A percentile compares a stretch with the other conserved stretches of the same genome.
phyloP scores from a whole-genome alignment of 2,329 filamentous ascomycete genomes.

The Ceratocystis albifundus region DNA sequence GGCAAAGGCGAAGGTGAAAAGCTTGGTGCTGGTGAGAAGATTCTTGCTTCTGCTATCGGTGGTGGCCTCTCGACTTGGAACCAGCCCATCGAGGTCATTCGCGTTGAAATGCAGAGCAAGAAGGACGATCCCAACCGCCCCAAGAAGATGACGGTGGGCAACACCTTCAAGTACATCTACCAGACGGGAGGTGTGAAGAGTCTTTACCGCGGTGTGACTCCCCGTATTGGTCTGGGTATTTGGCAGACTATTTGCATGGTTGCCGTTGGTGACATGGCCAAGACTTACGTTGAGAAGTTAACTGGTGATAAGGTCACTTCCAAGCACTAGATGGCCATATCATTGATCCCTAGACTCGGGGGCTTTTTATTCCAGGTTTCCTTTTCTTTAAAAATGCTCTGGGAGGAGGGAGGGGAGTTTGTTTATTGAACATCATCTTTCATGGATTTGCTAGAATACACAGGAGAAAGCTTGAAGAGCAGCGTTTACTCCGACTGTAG shows the following conservation, averaged over 20 bases:
- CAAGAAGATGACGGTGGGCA: constrained; percentile 97
- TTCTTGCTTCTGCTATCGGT: constrained; percentile 72
- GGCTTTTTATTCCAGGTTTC: not conserved
- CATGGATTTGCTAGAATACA: not conserved
- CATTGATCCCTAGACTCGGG: not conserved
- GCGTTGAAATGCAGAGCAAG: constrained; percentile 99
- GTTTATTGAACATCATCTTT: not conserved
- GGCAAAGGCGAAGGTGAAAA: constrained; percentile 71
- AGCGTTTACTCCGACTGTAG: not conserved
- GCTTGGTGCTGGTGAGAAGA: constrained; percentile 73
- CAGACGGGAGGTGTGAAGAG: constrained; percentile 75
- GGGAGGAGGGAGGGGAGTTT: not conserved
- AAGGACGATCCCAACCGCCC: constrained; percentile 93
- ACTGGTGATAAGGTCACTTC: constrained; percentile 53
- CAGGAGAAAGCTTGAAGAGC: not conserved
- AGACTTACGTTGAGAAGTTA: constrained; percentile 54
- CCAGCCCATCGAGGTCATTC: constrained; percentile 98
- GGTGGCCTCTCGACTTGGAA: constrained; percentile 97
- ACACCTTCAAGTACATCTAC: constrained; percentile 81
- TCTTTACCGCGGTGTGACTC: constrained; percentile 88
- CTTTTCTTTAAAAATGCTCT: not conserved
- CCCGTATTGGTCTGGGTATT: constrained; percentile 85
- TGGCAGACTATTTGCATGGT: constrained; percentile 99
- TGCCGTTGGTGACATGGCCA: constrained; percentile 88
- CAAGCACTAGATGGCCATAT: constrained; percentile 45